Percentiles rank a stretch among this genome's conserved stretches.
Evolutionary conservation across 2,329 filamentous ascomycete species (phyloP).

Genomic region (Penicillium expansum): DNA sequence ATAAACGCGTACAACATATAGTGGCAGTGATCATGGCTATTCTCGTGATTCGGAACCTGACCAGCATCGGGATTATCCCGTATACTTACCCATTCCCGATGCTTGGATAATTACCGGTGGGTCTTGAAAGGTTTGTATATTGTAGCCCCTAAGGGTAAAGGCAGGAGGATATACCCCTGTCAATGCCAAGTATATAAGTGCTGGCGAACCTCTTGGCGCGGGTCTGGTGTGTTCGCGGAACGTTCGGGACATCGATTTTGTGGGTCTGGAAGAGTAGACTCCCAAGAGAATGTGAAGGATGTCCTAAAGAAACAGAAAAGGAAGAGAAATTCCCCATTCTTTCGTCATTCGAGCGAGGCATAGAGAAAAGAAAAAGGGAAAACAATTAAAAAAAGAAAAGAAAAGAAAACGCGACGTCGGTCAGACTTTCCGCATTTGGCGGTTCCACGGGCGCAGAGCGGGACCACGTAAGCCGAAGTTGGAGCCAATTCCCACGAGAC

Average conservation of each 20-base stretch:
- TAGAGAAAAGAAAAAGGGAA: background rate
- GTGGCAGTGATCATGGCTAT: background rate
- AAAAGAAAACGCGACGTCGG: conserved; percentile 1
- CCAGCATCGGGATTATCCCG: background rate
- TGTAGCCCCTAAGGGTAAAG: background rate
- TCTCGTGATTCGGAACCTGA: background rate
- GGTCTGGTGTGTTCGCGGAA: background rate
- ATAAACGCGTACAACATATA: no score
- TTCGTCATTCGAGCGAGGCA: background rate
- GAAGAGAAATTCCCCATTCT: background rate
- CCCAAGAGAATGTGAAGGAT: background rate
- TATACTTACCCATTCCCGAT: background rate
- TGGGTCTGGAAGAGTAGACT: background rate
- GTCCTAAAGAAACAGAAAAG: background rate
- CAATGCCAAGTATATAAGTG: no score
- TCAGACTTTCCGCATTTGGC: conserved; percentile 18
- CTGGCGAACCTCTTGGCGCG: background rate
- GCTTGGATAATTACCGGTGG: background rate
- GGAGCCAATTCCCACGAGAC: background rate
- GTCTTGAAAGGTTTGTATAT: background rate
- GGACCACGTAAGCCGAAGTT: background rate
- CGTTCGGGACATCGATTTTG: background rate
- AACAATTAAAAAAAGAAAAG: background rate
- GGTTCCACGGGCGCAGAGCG: background rate
- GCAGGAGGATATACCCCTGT: background rate